Conservation (phyloP, 2,329 filamentous ascomycete species). For the Cladosporium sp. region DNA sequence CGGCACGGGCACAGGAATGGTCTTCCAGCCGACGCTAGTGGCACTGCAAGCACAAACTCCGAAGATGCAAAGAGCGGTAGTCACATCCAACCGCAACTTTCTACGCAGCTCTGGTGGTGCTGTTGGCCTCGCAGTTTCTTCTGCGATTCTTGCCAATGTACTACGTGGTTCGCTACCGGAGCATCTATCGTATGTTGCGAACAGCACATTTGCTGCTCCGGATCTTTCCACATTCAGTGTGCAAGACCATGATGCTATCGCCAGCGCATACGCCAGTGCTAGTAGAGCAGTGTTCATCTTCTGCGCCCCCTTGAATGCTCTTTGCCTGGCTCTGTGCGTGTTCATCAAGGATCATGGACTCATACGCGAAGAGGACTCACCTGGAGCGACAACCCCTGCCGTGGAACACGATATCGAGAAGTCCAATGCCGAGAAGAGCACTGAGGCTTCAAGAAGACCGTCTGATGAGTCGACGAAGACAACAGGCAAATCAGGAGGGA, state of each 20-base stretch:
- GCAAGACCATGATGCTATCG: conserved; percentile 45
- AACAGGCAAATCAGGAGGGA: not conserved
- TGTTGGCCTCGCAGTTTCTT: conserved; percentile 68
- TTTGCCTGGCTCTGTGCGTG: conserved; percentile 52
- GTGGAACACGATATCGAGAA: conserved; percentile 6
- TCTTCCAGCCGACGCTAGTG: conserved; percentile 70
- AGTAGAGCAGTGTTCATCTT: conserved; percentile 60
- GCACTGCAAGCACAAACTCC: conserved; percentile 65
- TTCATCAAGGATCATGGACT: conserved; percentile 48
- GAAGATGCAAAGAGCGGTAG: conserved; percentile 64
- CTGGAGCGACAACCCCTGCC: conserved; percentile 3
- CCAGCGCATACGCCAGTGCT: conserved; percentile 56
- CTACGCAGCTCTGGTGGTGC: conserved; percentile 70
- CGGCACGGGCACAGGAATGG: conserved; percentile 66
- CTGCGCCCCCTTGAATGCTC: conserved; percentile 56
- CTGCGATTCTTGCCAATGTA: conserved; percentile 57
- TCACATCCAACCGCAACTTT: conserved; percentile 67
- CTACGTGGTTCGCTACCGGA: conserved; percentile 42
- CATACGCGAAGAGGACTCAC: conserved; percentile 30
- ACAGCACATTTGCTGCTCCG: conserved; percentile 44
- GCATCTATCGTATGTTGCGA: conserved; percentile 42
- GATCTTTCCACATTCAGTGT: conserved; percentile 38
- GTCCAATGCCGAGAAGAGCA: not conserved
- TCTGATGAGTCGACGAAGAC: not conserved
- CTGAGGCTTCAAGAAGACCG: conserved; percentile 1